A percentile compares a stretch with the other conserved stretches of the same genome.
Conservation (phyloP, 129 eudicot genomes). For the Scalesia atractyloides region DNA sequence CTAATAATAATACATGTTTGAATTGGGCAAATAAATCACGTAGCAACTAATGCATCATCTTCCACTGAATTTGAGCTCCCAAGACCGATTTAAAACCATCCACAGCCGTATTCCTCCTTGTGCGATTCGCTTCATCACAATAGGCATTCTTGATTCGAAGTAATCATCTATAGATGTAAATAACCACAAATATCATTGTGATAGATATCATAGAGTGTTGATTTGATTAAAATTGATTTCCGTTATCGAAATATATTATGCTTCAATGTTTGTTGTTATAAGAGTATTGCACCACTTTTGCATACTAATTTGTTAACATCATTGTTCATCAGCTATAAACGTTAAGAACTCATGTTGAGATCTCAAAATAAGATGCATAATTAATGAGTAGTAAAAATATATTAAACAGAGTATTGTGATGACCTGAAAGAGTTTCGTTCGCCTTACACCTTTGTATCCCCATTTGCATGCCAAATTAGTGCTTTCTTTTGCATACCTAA, state of each 20-base stretch:
- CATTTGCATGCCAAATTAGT: conserved; percentile 82
- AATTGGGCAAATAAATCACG: conserved; percentile 10
- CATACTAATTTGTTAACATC: neutral
- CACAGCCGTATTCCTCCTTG: conserved; percentile 91
- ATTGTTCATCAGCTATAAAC: too few species aligned
- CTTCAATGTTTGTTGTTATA: neutral
- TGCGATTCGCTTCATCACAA: conserved; percentile 91
- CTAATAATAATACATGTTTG: neutral
- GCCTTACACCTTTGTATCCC: conserved; percentile 82
- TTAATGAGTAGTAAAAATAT: too few species aligned
- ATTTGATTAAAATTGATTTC: neutral
- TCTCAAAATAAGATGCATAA: too few species aligned
- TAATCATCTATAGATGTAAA: conserved; percentile 52
- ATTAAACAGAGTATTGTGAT: neutral
- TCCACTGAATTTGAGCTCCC: conserved; percentile 40
- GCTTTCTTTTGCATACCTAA: conserved; percentile 88
- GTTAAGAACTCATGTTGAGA: too few species aligned
- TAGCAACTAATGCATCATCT: conserved; percentile 31
- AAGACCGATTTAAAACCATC: conserved; percentile 79
- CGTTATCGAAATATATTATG: too few species aligned
- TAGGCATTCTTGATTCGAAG: conserved; percentile 74
- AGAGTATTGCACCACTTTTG: neutral
- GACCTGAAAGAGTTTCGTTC: conserved; percentile 86
- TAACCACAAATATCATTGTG: neutral
- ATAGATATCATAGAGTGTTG: neutral